Conservation (phyloP, 23 red algal genomes). For the Chondrus crispus region DNA sequence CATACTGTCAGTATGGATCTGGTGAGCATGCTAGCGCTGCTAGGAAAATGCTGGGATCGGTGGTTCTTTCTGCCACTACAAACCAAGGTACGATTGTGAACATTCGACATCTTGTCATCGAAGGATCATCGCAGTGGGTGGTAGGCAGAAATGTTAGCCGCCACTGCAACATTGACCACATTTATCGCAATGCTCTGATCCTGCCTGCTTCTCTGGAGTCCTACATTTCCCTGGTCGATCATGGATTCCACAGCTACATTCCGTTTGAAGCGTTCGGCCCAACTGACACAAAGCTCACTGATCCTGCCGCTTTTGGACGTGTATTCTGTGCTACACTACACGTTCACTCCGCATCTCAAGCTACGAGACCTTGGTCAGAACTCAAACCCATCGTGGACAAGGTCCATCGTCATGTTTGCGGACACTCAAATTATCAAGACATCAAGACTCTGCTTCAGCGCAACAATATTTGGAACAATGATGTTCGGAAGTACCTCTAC, state of each 20-base stretch:
- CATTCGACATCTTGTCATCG: slow-evolving; percentile 2
- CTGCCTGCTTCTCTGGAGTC: not conserved
- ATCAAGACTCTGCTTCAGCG: not conserved
- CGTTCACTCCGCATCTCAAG: too few species aligned
- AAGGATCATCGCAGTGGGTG: not conserved
- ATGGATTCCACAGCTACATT: not conserved
- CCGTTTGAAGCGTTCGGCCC: not conserved
- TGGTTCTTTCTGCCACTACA: not conserved
- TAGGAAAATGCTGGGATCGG: not conserved
- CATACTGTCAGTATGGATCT: not conserved
- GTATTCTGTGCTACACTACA: too few species aligned
- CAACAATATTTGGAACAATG: not conserved
- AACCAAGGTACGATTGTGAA: not conserved
- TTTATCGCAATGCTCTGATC: not conserved
- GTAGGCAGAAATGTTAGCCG: not conserved
- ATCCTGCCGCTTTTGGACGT: too few species aligned
- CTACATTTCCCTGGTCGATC: not conserved
- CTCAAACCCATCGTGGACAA: not conserved
- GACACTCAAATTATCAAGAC: not conserved
- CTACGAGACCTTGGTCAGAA: not conserved
- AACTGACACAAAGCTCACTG: too few species aligned
- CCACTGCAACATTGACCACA: not conserved
- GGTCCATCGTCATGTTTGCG: slow-evolving; percentile 2
- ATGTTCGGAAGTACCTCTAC: not conserved
- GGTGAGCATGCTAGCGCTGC: not conserved